phyloP scores from a whole-genome alignment of 106 monocot genomes.

The Amphibolis antarctica region DNA sequence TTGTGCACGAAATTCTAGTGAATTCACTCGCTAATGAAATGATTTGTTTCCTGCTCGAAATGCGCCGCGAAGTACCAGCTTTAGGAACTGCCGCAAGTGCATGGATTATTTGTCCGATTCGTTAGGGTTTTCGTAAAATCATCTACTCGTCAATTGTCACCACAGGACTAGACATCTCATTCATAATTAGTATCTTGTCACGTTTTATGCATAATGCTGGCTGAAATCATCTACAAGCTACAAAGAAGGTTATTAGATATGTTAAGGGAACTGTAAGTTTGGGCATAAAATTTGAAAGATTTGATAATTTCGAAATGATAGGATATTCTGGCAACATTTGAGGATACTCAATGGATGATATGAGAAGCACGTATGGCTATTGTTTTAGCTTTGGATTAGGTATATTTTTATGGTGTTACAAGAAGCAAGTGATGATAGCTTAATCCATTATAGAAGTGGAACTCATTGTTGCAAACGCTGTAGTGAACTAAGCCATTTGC shows the following conservation, averaged over 20 bases:
- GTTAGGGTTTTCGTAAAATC: too few relatives aligned
- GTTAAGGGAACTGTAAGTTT: background rate
- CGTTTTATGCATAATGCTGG: background rate
- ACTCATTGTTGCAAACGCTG: background rate
- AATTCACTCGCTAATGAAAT: too few relatives aligned
- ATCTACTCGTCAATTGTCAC: too few relatives aligned
- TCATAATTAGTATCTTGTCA: background rate
- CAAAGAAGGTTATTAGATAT: background rate
- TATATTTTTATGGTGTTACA: background rate
- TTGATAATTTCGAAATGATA: background rate
- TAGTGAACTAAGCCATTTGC: background rate
- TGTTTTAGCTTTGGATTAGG: background rate
- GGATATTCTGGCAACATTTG: slow-evolving; percentile 4
- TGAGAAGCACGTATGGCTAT: slow-evolving; percentile 6
- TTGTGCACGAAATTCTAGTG: too few relatives aligned
- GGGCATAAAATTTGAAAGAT: background rate
- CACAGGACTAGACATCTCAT: slow-evolving; percentile 1
- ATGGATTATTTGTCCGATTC: too few relatives aligned
- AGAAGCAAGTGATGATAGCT: slow-evolving; percentile 1
- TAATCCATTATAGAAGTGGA: background rate
- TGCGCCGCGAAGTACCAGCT: too few relatives aligned
- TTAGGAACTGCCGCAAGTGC: too few relatives aligned
- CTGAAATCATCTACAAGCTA: background rate
- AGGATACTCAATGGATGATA: background rate
- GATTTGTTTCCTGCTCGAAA: too few relatives aligned